Evolutionary conservation across 805 yeast species (phyloP).

Genomic region (Cephaloascus albidus): DNA sequence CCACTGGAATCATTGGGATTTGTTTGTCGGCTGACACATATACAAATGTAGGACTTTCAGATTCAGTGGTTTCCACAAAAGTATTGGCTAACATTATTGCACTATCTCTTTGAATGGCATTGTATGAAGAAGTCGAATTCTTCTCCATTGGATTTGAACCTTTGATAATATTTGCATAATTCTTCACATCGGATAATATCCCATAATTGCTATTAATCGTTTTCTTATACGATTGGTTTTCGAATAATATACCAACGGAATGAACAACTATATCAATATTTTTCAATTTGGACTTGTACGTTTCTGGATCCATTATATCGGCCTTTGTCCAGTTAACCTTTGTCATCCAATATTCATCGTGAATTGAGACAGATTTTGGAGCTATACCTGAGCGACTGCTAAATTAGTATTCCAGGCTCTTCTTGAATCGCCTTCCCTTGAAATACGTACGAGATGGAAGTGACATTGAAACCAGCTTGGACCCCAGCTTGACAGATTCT

Average conservation of each 20-base stretch:
- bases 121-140: constrained; percentile 38
- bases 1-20: constrained; percentile 57
- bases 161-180: constrained; percentile 20
- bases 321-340: constrained; percentile 61
- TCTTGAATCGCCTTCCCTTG: constrained; percentile 2
- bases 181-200: constrained; percentile 20
- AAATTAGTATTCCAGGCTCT: not conserved
- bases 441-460: constrained; percentile 44
- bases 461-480: constrained; percentile 52
- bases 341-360: constrained; percentile 37
- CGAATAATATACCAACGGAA: constrained; percentile 69
- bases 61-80: constrained; percentile 19
- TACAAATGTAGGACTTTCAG: constrained; percentile 39
- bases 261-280: constrained; percentile 68
- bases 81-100: constrained; percentile 58
- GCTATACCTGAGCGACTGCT: constrained; percentile 42
- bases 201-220: constrained; percentile 31
- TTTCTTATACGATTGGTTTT: constrained; percentile 59
- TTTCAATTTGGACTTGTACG: constrained; percentile 38
- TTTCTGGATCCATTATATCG: constrained; percentile 55
- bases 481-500: constrained; percentile 65
- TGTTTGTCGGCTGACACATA: constrained; percentile 77
- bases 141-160: constrained; percentile 60
- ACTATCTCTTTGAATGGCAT: constrained; percentile 58
- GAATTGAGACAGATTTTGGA: constrained; percentile 21